A percentile compares a stretch with the other conserved stretches of the same genome.
Evolutionary conservation across 2,329 filamentous ascomycete species (phyloP).

Genomic region (Diplodia corticola): DNA sequence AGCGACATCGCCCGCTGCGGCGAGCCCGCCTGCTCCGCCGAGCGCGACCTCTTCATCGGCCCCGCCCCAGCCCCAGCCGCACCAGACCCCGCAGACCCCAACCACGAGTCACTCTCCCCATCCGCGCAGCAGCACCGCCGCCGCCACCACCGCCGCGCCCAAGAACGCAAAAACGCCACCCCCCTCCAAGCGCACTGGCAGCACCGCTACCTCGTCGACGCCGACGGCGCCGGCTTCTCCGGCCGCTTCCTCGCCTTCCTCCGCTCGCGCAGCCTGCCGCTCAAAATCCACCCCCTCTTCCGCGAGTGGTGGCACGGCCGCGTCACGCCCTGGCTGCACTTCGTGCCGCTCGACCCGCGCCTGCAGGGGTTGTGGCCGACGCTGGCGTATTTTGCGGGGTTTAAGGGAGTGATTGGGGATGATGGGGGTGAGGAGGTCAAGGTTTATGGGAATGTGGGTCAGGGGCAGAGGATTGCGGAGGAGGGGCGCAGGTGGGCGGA

Average conservation of each 20-base stretch:
- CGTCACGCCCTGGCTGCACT: slow-evolving; percentile 75
- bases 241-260: slow-evolving; percentile 66
- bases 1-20: slow-evolving; percentile 59
- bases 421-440: neutral
- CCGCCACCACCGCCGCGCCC: slow-evolving; percentile 24
- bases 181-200: slow-evolving; percentile 62
- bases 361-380: slow-evolving; percentile 74
- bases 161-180: slow-evolving; percentile 26
- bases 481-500: slow-evolving; percentile 66
- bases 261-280: slow-evolving; percentile 65
- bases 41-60: slow-evolving; percentile 47
- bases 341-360: slow-evolving; percentile 71
- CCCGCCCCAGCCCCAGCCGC: too few relatives aligned
- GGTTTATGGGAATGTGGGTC: neutral
- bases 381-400: slow-evolving; percentile 70
- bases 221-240: slow-evolving; percentile 68
- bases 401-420: slow-evolving; percentile 6
- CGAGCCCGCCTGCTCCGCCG: slow-evolving; percentile 53
- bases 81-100: too few relatives aligned
- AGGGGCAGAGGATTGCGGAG: slow-evolving; percentile 63
- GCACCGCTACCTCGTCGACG: slow-evolving; percentile 70
- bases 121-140: slow-evolving; percentile 34
- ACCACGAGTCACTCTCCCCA: too few relatives aligned
- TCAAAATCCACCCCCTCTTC: slow-evolving; percentile 68
- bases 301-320: slow-evolving; percentile 78